Evolutionary conservation across 176 grass and related monocot species (phyloP), one percentile per base, ranked within the genome.

Genomic region (Rhynchospora tenuis): DNA sequence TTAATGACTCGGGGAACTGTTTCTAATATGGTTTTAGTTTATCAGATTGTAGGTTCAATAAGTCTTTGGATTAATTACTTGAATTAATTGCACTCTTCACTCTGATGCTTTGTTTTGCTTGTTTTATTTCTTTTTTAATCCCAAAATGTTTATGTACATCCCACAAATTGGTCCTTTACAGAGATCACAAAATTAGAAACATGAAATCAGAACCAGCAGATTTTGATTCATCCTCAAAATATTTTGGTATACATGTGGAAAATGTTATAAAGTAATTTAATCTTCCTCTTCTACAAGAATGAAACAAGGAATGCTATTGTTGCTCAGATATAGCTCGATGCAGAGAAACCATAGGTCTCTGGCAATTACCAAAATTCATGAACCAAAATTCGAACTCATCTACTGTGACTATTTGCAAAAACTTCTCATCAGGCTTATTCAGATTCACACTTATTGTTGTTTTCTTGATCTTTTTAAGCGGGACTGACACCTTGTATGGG

Each of bases 351-450:
- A 92, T 90, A 47, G 90, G 88, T 19, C 84, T 85, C 75, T 92
- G 86, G 47, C 85, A 89, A 17, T 83, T 91, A 50, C 91, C 87
- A 83, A 97, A 97, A 0, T 87, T 88, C 92, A 97, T 87, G 83
- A 97, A 97, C 94, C 94, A 97, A 88, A 97, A 97, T 86, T 94
- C 92, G 67, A 94, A 97, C 7, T 93, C 88, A 83, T 97, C 94
- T 58, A 86, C 83, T 0, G 92, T 92, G 0, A 97, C 60, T 24
- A 97, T 65, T 68, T 97, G 90, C 17, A 97, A 20, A 88, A 94
- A 97, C 63, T 91, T 97, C 84, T 97, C 85, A 64, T 92, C 90
- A 24, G 92, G 90, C 54, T 86, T 91, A 82, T 90, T 44, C 83
- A 17, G 61, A 82, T 94, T 91, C 83, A 88, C 83, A 48, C 92